Evolutionary conservation across 495 filamentous ascomycete species (phyloP).

Genomic region (Bombardia bombarda): DNA sequence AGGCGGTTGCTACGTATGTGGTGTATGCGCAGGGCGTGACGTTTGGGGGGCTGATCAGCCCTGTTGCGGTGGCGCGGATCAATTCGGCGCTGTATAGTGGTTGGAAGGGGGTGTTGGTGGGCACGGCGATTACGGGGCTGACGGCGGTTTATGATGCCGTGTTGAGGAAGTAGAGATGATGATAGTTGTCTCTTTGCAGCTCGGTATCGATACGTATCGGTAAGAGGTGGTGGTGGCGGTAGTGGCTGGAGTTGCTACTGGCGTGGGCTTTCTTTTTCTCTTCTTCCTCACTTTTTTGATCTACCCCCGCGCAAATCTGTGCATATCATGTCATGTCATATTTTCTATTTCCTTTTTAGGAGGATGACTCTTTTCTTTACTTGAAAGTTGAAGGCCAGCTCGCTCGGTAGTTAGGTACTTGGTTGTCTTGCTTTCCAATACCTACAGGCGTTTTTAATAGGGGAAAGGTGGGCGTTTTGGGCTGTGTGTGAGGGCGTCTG

Average conservation of each 20-base stretch:
- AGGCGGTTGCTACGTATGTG: conserved; percentile 69
- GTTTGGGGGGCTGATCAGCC: conserved; percentile 54
- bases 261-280: background rate
- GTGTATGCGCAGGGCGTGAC: conserved; percentile 66
- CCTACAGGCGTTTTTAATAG: no score
- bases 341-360: no score
- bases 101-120: conserved; percentile 61
- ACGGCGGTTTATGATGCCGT: conserved; percentile 77
- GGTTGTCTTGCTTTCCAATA: no score
- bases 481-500: background rate
- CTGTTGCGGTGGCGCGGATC: conserved; percentile 51
- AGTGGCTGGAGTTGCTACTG: background rate
- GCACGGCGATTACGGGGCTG: conserved; percentile 60
- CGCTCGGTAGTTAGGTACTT: no score
- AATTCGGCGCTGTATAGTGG: conserved; percentile 62
- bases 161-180: conserved; percentile 51
- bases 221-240: background rate
- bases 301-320: no score
- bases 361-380: no score
- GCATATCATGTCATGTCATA: no score
- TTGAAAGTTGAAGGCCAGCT: no score
- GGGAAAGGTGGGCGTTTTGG: background rate
- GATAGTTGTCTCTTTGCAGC: background rate
- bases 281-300: no score
- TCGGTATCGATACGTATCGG: background rate